A percentile compares a stretch with the other conserved stretches of the same genome.
Evolutionary conservation across 2,329 filamentous ascomycete species (phyloP).

Genomic region (Ophioceras dolichostomum): DNA sequence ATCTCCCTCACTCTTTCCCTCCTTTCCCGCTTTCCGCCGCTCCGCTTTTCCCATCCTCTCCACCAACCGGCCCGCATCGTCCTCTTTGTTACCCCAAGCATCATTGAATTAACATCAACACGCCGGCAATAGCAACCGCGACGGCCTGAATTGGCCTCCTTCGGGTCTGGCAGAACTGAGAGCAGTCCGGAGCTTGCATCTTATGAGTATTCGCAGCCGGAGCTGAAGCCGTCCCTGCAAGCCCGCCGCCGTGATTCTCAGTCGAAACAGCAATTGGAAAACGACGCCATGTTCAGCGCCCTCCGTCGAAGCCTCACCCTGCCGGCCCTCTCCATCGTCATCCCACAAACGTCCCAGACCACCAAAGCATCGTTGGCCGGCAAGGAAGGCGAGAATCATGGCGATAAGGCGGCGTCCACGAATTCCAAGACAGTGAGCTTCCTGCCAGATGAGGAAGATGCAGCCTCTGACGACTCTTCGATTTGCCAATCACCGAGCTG

Average conservation of each 20-base stretch:
- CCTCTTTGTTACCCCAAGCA: too few relatives aligned
- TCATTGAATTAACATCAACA: too few relatives aligned
- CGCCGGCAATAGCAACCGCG: too few relatives aligned
- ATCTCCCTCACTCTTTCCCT: conserved; percentile 4
- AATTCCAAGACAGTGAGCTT: conserved; percentile 26
- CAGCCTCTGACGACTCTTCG: conserved; percentile 30
- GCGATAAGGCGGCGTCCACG: conserved; percentile 3
- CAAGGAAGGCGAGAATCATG: too few relatives aligned
- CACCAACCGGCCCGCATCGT: conserved; percentile 4
- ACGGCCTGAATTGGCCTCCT: too few relatives aligned
- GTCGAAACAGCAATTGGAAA: conserved; percentile 10
- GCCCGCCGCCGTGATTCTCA: conserved; percentile 12
- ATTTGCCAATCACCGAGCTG: conserved; percentile 52
- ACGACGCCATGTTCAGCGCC: conserved; percentile 11
- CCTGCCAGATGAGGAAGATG: conserved; percentile 17
- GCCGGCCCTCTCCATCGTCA: conserved; percentile 18
- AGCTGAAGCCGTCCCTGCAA: conserved; percentile 9
- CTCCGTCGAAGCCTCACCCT: conserved; percentile 9
- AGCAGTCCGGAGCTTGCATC: conserved; percentile 3
- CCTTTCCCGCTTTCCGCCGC: conserved; percentile 5
- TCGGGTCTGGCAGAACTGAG: conserved; percentile 4
- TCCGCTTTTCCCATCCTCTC: background rate
- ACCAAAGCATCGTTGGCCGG: too few relatives aligned
- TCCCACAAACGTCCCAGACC: too few relatives aligned
- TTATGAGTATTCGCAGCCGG: conserved; percentile 5